These are phyloP conservation scores for Ustilago sp. DNA, from an alignment of 1,284 basidiomycete genomes.

Conservation along the genomic window DNA sequence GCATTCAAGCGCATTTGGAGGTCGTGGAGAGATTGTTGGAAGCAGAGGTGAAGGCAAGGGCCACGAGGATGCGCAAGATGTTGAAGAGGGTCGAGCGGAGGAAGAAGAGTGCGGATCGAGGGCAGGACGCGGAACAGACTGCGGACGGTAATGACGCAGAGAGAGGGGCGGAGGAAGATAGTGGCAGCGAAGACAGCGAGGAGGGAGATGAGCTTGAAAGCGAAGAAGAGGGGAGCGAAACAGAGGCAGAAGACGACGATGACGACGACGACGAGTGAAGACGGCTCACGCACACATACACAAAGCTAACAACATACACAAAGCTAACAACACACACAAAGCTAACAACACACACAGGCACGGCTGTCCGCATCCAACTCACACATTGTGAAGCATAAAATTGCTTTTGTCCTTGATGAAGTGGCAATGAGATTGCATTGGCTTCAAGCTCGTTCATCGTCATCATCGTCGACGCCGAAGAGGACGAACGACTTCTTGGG, in stretches of 20 bases:
- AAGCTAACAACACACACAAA: too few relatives aligned
- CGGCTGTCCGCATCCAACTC: not conserved
- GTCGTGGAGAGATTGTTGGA: constrained; percentile 35
- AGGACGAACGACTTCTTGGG: constrained; percentile 53
- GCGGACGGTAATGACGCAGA: not conserved
- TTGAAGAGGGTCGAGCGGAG: constrained; percentile 8
- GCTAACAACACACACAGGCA: not conserved
- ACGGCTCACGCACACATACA: too few relatives aligned
- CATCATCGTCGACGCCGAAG: constrained; percentile 51
- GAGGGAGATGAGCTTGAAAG: not conserved
- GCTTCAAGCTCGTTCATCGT: constrained; percentile 5
- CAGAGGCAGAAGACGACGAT: not conserved
- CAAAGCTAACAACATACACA: not conserved
- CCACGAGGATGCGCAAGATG: constrained; percentile 12
- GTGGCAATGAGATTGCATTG: not conserved
- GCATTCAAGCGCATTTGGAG: constrained; percentile 41
- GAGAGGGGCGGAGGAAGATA: not conserved
- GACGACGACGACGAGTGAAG: not conserved
- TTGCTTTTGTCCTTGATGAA: not conserved
- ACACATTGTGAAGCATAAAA: not conserved
- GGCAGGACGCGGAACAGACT: constrained; percentile 1
- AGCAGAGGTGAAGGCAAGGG: constrained; percentile 8
- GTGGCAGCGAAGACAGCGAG: not conserved
- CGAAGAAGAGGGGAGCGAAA: constrained; percentile 1
- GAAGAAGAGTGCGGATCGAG: constrained; percentile 3